Evolutionary conservation across 306 rosid genomes (phyloP).

Genomic region (Carpinus fangiana): DNA sequence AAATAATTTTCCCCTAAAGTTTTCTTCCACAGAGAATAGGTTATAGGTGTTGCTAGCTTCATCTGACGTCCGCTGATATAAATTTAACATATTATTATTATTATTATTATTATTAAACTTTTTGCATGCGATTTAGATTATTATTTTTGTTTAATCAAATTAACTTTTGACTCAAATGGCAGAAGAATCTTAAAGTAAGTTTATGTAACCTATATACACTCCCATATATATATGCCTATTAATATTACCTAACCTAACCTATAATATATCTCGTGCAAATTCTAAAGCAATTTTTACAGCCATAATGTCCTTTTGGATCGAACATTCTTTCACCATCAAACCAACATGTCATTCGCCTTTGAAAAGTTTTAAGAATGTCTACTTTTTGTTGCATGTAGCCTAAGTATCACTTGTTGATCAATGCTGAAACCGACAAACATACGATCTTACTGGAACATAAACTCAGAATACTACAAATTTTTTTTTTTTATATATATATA

Average conservation of each 20-base stretch:
- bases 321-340: neutral
- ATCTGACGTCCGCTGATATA: slow-evolving; percentile 30
- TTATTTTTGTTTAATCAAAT: neutral
- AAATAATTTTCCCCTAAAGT: slow-evolving; percentile 35
- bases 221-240: neutral
- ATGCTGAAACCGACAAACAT: neutral
- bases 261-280: neutral
- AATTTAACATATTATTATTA: slow-evolving; percentile 14
- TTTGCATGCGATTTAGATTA: neutral
- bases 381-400: neutral
- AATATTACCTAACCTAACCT: neutral
- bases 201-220: neutral
- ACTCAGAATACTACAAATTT: neutral
- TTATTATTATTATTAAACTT: neutral
- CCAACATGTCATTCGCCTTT: neutral
- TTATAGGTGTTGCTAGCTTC: slow-evolving; percentile 32
- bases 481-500: too few species aligned
- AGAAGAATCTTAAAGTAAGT: neutral
- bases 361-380: neutral
- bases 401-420: neutral
- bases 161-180: neutral
- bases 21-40: slow-evolving; percentile 33
- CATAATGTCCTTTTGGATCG: neutral
- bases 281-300: neutral
- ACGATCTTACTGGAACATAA: too few species aligned